Conservation (phyloP, 352 stramenopile species). For the Pseudoperonospora humuli region DNA sequence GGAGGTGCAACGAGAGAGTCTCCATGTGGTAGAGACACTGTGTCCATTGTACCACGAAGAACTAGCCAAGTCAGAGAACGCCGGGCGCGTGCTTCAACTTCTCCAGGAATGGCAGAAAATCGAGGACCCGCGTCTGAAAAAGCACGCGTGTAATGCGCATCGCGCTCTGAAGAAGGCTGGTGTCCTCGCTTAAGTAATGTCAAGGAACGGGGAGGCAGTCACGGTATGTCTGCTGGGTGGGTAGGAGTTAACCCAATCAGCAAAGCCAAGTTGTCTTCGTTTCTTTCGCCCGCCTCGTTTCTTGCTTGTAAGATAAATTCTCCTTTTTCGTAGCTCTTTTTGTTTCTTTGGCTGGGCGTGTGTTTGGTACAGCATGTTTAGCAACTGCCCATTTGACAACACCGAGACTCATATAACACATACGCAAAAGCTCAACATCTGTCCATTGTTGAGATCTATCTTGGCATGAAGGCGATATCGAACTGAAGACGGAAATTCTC, state of each 20-base stretch:
- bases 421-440: not conserved
- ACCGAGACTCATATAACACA: not conserved
- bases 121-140: conserved; percentile 77
- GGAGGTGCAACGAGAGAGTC: conserved; percentile 77
- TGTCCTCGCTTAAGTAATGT: conserved; percentile 54
- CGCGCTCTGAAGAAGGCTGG: conserved; percentile 68
- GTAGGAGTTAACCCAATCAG: conserved; percentile 6
- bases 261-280: conserved; percentile 6
- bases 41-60: conserved; percentile 79
- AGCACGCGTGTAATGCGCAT: conserved; percentile 77
- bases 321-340: conserved; percentile 10
- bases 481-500: not conserved
- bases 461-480: not conserved
- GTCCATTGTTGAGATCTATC: not conserved
- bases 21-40: conserved; percentile 82
- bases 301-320: conserved; percentile 39
- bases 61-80: conserved; percentile 54
- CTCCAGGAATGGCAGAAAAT: conserved; percentile 79
- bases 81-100: conserved; percentile 49
- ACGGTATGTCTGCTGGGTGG: conserved; percentile 5
- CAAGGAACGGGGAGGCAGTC: conserved; percentile 7
- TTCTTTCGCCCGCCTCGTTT: conserved; percentile 13
- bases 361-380: not conserved
- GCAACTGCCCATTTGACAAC: too few relatives aligned
- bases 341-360: conserved; percentile 7